Evolutionary conservation across 2,329 filamentous ascomycete species (phyloP), one percentile per base, ranked within the genome.

Genomic region (Talaromyces sp.): DNA sequence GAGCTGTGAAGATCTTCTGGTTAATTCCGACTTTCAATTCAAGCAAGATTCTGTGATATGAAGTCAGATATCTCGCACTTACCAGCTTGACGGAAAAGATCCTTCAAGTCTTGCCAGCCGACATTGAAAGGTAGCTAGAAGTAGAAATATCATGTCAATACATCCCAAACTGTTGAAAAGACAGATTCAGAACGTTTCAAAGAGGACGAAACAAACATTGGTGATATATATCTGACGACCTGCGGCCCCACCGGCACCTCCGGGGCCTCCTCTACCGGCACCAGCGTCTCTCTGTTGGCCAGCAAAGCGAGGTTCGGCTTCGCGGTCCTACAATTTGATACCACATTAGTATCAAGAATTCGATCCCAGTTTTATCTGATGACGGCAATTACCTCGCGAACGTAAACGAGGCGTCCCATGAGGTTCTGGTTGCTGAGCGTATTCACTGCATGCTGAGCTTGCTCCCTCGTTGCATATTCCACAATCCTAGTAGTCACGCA

Each of bases 391-490:
- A 96, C 93, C 87, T 99, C 95, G 82, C 95, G 91, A 79, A 99
- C 95, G 79, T 99, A 99, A 78, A 99, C 93, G 73, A 99, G 90
- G 80, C 95, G 90, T 67, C 95, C 95, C 94, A 98, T 98, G 67
- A 99, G 85, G 79, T 96, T 97, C 82, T 97, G 94, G 84, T 99
- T 99, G 87, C 93, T 97, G 82, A 99, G 91, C 77, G 93, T 95
- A 80, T 91, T 90, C 83, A 99, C 95, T 77, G 95, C 95, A 81
- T 92, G 90, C 82, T 98, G 95, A 78, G 95, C 95, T 90, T 99
- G 93, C 77, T 99, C 95, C 88, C 93, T 92, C 75, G 94, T 97
- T 81, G 93, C 93, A 89, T 99, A 99, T 90, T 99, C 95, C 90
- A 99, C 95, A 92, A 99, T 99, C 85, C 93, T 97, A 71, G 43